These are phyloP conservation scores for Kalanchoe fedtschenkoi DNA, from an alignment of 164 flowering plant genomes.

Conservation along the genomic window DNA sequence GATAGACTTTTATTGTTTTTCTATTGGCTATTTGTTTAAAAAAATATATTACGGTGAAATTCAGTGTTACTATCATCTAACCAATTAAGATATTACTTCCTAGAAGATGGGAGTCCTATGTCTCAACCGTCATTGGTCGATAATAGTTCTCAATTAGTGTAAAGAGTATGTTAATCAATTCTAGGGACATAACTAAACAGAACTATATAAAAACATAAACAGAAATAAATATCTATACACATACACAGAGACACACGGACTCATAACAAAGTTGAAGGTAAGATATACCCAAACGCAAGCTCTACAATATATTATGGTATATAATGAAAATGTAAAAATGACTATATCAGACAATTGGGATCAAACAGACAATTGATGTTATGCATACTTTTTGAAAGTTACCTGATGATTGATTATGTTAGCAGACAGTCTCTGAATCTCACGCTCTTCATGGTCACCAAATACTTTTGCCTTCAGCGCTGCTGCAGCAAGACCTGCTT, in stretches of 20 bases:
- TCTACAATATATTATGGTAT: neutral
- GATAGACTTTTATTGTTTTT: too few species aligned
- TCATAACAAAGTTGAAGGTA: neutral
- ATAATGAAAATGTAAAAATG: neutral
- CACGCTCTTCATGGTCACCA: slow-evolving; percentile 99
- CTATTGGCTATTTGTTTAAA: neutral
- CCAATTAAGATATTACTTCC: neutral
- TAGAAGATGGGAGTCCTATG: neutral
- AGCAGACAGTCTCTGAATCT: slow-evolving; percentile 88
- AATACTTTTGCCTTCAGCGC: slow-evolving; percentile 86
- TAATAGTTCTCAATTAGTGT: neutral
- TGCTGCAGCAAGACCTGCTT: slow-evolving; percentile 85
- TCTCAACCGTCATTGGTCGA: neutral
- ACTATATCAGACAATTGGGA: neutral
- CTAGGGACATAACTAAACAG: neutral
- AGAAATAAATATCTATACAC: too few species aligned
- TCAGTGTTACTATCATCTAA: neutral
- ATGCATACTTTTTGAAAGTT: slow-evolving; percentile 5
- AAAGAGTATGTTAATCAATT: neutral
- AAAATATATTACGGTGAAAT: too few species aligned
- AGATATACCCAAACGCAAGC: neutral
- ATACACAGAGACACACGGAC: too few species aligned
- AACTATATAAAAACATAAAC: neutral
- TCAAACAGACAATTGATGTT: too few species aligned
- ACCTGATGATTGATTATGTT: slow-evolving; percentile 94